Conservation (phyloP, 225 moss, liverwort and hornwort species). For the Takakia lepidozioides region DNA sequence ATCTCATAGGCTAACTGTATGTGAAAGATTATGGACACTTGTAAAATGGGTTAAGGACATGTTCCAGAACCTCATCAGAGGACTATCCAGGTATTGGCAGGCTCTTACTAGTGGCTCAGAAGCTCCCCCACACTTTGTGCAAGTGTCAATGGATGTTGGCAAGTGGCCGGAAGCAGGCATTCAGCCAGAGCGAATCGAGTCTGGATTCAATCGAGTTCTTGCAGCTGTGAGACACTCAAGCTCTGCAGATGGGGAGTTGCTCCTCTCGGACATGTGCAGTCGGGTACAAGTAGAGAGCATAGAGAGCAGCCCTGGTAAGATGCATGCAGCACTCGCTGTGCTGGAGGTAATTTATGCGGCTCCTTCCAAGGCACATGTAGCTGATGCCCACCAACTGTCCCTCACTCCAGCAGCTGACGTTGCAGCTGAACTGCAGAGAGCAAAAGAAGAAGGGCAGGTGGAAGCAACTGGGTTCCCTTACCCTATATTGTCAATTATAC, state of each 20-base stretch:
- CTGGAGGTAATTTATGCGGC: conserved; percentile 35
- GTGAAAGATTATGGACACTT: conserved; percentile 15
- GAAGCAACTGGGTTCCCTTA: conserved; percentile 29
- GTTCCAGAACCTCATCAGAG: conserved; percentile 13
- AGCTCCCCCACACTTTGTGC: conserved; percentile 40
- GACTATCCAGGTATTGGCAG: conserved; percentile 28
- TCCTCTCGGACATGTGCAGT: conserved; percentile 13
- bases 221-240: conserved; percentile 11
- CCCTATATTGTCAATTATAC: conserved; percentile 30
- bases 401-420: conserved; percentile 37
- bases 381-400: conserved; percentile 17
- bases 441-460: conserved; percentile 21
- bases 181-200: conserved; percentile 39
- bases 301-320: conserved; percentile 22
- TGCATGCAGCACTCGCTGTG: conserved; percentile 24
- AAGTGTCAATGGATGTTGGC: conserved; percentile 31
- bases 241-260: background rate
- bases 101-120: conserved; percentile 30
- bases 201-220: conserved; percentile 30
- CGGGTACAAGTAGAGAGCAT: conserved; percentile 40
- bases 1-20: background rate
- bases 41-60: conserved; percentile 4
- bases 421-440: conserved; percentile 23
- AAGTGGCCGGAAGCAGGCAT: conserved; percentile 39
- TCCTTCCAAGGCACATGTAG: conserved; percentile 5